Conservation (phyloP, 169 alveolate genomes). For the Plasmodium billcollinsi region DNA sequence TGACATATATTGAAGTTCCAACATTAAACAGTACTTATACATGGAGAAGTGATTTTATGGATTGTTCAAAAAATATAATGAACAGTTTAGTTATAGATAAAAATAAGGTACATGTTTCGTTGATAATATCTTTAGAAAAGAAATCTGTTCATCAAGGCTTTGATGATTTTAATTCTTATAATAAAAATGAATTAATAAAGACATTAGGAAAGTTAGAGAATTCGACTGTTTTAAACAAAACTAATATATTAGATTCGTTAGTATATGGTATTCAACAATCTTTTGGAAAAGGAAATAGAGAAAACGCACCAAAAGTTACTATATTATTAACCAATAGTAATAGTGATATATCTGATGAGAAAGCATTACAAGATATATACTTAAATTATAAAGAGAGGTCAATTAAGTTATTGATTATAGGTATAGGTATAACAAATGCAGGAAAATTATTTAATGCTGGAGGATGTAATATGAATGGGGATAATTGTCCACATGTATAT, state of each 20-base stretch:
- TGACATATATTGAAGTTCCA: constrained; percentile 54
- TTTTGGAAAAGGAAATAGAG: constrained; percentile 60
- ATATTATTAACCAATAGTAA: constrained; percentile 51
- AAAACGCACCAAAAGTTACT: constrained; percentile 50
- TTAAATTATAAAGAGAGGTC: constrained; percentile 30
- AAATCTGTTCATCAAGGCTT: constrained; percentile 9
- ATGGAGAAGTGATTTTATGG: constrained; percentile 3
- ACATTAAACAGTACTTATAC: constrained; percentile 1
- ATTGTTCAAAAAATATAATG: constrained; percentile 25
- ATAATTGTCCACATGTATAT: constrained; percentile 41
- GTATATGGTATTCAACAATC: constrained; percentile 44
- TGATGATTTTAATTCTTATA: constrained; percentile 7
- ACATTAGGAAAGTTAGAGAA: constrained; percentile 11
- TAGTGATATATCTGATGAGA: constrained; percentile 41
- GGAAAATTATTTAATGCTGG: constrained; percentile 33
- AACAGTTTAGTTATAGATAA: constrained; percentile 19
- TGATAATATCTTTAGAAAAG: constrained; percentile 28
- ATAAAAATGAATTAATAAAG: constrained; percentile 33
- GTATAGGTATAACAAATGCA: constrained; percentile 6
- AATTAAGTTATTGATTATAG: constrained; percentile 46
- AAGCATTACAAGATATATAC: constrained; percentile 10
- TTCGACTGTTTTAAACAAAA: constrained; percentile 3
- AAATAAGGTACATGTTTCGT: constrained; percentile 37
- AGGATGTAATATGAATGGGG: constrained; percentile 26
- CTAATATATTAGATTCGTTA: constrained; percentile 40